Evolutionary conservation across 495 filamentous ascomycete genomes (phyloP).

Genomic region (Penicillium silybi): DNA sequence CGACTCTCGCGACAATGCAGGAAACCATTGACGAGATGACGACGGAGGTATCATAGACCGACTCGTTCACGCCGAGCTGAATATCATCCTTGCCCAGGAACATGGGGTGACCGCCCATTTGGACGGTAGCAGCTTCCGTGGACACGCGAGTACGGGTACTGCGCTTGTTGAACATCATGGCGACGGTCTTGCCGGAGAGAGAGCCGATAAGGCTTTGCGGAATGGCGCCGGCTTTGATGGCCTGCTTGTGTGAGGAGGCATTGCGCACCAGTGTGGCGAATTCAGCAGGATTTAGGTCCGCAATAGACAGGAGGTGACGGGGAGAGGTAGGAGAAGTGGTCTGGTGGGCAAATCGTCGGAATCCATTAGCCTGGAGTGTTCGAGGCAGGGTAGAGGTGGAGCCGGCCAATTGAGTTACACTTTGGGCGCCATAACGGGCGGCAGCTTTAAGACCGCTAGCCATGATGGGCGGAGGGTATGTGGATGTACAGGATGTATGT

Average conservation of each 20-base stretch:
- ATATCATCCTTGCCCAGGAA: slow-evolving; percentile 94
- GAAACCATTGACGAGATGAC: slow-evolving; percentile 92
- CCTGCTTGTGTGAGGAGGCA: slow-evolving; percentile 69
- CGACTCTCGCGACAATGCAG: slow-evolving; percentile 84
- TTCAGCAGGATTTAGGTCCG: slow-evolving; percentile 75
- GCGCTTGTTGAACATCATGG: slow-evolving; percentile 94
- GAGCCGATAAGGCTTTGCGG: slow-evolving; percentile 53
- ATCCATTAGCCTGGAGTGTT: slow-evolving; percentile 29
- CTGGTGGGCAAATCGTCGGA: slow-evolving; percentile 38
- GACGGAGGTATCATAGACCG: slow-evolving; percentile 78
- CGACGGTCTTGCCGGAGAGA: slow-evolving; percentile 74
- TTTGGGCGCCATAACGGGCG: slow-evolving; percentile 45
- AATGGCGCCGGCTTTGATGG: slow-evolving; percentile 67
- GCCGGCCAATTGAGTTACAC: slow-evolving; percentile 31
- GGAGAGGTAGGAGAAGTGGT: slow-evolving; percentile 52
- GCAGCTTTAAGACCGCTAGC: slow-evolving; percentile 48
- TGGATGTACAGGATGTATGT: background rate
- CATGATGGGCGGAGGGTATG: slow-evolving; percentile 22
- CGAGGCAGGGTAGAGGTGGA: slow-evolving; percentile 31
- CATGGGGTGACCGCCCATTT: slow-evolving; percentile 90
- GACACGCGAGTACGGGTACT: slow-evolving; percentile 90
- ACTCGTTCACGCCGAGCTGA: slow-evolving; percentile 94
- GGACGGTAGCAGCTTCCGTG: slow-evolving; percentile 78
- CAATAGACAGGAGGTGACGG: slow-evolving; percentile 86
- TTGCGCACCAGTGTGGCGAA: slow-evolving; percentile 77